phyloP scores from a whole-genome alignment of 1,284 basidiomycete species.

The Pascua sp. region DNA sequence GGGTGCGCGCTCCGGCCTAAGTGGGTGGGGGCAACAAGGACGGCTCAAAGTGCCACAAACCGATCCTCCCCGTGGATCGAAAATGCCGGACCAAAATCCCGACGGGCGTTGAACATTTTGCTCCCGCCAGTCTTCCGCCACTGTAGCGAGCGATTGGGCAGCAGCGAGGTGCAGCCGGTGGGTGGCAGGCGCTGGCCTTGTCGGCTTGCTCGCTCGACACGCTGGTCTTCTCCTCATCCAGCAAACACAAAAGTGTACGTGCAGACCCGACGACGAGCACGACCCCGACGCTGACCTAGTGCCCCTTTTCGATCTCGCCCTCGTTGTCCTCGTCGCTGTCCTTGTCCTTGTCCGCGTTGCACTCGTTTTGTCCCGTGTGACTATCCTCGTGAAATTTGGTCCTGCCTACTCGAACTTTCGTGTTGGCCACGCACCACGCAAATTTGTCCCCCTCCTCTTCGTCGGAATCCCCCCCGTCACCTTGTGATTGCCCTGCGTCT shows the following conservation, averaged over 20 bases:
- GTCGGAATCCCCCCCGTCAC: too few species aligned
- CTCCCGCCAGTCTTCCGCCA: too few species aligned
- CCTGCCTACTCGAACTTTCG: too few species aligned
- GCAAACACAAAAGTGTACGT: constrained; percentile 15
- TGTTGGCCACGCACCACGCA: too few species aligned
- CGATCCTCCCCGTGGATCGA: too few species aligned
- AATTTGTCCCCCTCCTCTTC: not conserved
- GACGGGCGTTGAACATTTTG: too few species aligned
- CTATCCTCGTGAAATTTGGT: too few species aligned
- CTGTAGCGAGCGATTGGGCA: too few species aligned
- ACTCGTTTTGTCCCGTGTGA: not conserved
- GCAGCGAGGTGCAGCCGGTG: not conserved
- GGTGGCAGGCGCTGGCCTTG: not conserved
- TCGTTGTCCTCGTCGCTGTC: not conserved
- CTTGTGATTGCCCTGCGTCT: not conserved
- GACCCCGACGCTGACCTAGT: constrained; percentile 10
- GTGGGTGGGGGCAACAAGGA: too few species aligned
- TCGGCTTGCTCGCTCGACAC: not conserved
- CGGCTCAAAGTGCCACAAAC: too few species aligned
- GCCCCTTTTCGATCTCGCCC: not conserved
- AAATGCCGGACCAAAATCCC: too few species aligned
- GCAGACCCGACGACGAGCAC: not conserved
- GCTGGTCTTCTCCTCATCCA: constrained; percentile 7
- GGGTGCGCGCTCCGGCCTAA: not conserved
- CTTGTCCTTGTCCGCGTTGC: not conserved